phyloP scores from a whole-genome alignment of 371 early-diverging fungal genomes.

The Zopfochytrium polystomum region DNA sequence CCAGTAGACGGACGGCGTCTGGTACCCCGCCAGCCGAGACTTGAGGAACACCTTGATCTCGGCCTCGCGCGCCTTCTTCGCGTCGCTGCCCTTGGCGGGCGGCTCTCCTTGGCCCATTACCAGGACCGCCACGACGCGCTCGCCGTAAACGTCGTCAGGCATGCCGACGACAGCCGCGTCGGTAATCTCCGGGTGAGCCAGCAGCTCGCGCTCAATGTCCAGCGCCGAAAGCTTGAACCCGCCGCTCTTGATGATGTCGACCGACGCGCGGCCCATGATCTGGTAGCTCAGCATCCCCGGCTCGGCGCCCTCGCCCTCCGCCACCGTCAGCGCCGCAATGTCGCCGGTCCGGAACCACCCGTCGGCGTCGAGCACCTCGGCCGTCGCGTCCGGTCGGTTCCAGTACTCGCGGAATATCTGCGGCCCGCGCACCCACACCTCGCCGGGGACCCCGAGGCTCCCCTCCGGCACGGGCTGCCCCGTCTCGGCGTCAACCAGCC shows the following conservation, averaged over 20 bases:
- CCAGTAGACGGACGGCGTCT: constrained; percentile 60
- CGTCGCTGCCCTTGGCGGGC: too few species aligned
- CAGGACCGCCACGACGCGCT: constrained; percentile 67
- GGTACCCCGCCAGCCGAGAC: constrained; percentile 67
- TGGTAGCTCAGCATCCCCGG: too few species aligned
- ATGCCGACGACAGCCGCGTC: constrained; percentile 78
- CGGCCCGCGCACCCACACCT: constrained; percentile 60
- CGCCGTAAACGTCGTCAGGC: constrained; percentile 74
- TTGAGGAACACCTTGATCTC: constrained; percentile 55
- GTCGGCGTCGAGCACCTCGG: constrained; percentile 63
- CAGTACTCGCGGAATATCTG: constrained; percentile 59
- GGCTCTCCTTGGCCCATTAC: constrained; percentile 23
- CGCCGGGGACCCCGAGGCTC: constrained; percentile 57
- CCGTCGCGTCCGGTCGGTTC: constrained; percentile 70
- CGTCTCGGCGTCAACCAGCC: constrained; percentile 52
- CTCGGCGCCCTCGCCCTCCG: too few species aligned
- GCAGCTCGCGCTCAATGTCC: constrained; percentile 76
- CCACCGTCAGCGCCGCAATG: constrained; percentile 52
- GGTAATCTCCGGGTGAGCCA: constrained; percentile 56
- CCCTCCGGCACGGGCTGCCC: constrained; percentile 53
- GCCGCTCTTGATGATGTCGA: constrained; percentile 86
- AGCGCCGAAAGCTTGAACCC: constrained; percentile 84
- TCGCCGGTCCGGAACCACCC: constrained; percentile 82
- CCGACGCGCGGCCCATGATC: constrained; percentile 75
- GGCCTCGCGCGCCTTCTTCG: constrained; percentile 24